These are phyloP conservation scores for Fusarium sp. DNA, from an alignment of 2,329 filamentous ascomycete species.

Conservation along the genomic window DNA sequence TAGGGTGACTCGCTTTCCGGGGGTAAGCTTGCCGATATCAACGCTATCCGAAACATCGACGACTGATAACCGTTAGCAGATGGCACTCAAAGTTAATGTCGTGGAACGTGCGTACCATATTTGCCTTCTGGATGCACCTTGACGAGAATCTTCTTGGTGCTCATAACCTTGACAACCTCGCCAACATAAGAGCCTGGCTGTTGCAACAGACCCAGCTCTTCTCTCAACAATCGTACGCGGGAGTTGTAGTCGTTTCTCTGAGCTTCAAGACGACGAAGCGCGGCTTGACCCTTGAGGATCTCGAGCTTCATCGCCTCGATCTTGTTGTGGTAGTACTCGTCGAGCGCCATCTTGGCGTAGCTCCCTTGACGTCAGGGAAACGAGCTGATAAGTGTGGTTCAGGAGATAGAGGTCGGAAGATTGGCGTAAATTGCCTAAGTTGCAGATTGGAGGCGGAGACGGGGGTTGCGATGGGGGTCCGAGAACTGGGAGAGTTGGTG, in stretches of 20 bases:
- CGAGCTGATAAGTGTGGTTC: slow-evolving; percentile 19
- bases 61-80: slow-evolving; percentile 68
- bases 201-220: slow-evolving; percentile 95
- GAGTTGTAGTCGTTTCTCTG: slow-evolving; percentile 99
- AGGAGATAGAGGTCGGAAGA: neutral
- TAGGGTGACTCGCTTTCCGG: slow-evolving; percentile 96
- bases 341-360: slow-evolving; percentile 87
- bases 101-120: slow-evolving; percentile 80
- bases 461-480: slow-evolving; percentile 33
- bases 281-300: slow-evolving; percentile 98
- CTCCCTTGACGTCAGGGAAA: slow-evolving; percentile 45
- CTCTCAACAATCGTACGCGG: slow-evolving; percentile 90
- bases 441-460: slow-evolving; percentile 14
- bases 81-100: neutral
- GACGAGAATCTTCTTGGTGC: slow-evolving; percentile 98
- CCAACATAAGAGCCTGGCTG: slow-evolving; percentile 98
- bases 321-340: slow-evolving; percentile 99
- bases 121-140: slow-evolving; percentile 99
- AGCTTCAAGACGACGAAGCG: slow-evolving; percentile 93
- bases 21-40: slow-evolving; percentile 94
- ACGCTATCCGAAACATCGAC: slow-evolving; percentile 96
- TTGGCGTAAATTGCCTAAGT: slow-evolving; percentile 8
- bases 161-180: slow-evolving; percentile 99
- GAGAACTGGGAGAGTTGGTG: slow-evolving; percentile 31
- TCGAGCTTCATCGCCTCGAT: slow-evolving; percentile 99